Base-by-base conservation (phyloP, 768 basidiomycete genomes). In the Gymnopilus junonius region DNA sequence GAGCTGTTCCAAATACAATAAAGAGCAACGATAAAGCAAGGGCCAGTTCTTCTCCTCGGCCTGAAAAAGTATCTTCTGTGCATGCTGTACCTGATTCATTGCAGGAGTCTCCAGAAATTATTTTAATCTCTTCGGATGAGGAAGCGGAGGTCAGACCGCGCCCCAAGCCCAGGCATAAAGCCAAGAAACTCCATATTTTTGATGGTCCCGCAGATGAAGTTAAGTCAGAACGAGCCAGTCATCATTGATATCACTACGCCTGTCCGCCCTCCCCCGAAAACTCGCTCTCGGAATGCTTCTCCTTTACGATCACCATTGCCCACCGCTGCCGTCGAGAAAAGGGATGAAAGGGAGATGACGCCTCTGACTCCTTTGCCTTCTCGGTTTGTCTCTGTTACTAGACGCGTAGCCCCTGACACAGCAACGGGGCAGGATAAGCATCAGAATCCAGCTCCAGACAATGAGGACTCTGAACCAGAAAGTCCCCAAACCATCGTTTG, bases 41-140 rank as follows among this genome's bases (percentile, higher is more conserved):
- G 20, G 23, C n/a, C 20, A 61, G 27, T 21, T 40, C 25, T 14
- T 21, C 55, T 25, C 23, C 56, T 11, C 43, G 37, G 1, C 12
- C 54, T 27, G 25, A 27, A 15, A 25, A 27, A 7, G n/a, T 21
- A 27, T n/a, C 54, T 3, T 37, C 39, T 12, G 17, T 27, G 29
- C 48, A 39, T 40, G 37, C 29, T 37, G 37, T 37, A n/a, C 29
- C 59, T n/a, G 29, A 60, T 15, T 21, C 45, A 8, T 14, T 29
- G 1, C 4, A 25, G 46, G 15, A 39, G 23, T 40, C 65, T 3
- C 55, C 58, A 8, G 64, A 63, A 35, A 31, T 67, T 15, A 64
- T 67, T 20, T 37, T 10, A 6, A 67, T 67, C 2, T 67, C 66
- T 20, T 64, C 62, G 25, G 64, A 65, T 34, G 66, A 64, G 21